Evolutionary conservation across 768 basidiomycete genomes (phyloP).

Genomic region (Suillus sp.): DNA sequence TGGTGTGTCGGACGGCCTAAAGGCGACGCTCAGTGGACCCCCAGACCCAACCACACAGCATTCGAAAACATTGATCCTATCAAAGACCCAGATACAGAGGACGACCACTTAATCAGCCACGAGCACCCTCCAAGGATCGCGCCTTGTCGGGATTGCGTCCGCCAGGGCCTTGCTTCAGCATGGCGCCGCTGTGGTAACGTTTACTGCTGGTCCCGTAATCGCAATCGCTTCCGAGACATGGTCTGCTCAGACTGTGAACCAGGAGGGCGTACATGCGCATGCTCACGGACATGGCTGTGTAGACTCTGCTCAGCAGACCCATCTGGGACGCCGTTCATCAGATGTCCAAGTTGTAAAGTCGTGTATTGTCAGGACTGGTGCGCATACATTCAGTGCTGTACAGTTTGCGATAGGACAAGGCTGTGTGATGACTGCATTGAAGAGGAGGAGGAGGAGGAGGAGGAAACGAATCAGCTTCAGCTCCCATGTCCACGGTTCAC

Average conservation of each 20-base stretch:
- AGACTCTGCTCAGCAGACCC: not conserved
- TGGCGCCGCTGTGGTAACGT: slow-evolving; percentile 1
- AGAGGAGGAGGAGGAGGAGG: too few species aligned
- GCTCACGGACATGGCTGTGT: slow-evolving; percentile 9
- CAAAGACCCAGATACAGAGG: not conserved
- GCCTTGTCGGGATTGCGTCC: slow-evolving; percentile 1
- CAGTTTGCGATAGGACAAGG: slow-evolving; percentile 5
- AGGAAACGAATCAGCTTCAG: not conserved
- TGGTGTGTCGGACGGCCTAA: slow-evolving; percentile 9
- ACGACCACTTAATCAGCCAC: not conserved
- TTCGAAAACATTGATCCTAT: not conserved
- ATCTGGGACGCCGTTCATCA: not conserved
- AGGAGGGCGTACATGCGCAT: not conserved
- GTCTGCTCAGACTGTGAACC: slow-evolving; percentile 6
- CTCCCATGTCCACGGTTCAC: not conserved
- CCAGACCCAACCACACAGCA: not conserved
- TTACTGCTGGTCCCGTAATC: slow-evolving; percentile 7
- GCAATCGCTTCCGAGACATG: slow-evolving; percentile 3
- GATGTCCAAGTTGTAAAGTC: not conserved
- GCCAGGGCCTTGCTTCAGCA: not conserved
- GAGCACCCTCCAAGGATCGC: slow-evolving; percentile 5
- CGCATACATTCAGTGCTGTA: slow-evolving; percentile 3
- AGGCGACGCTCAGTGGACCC: not conserved
- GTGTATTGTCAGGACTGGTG: slow-evolving; percentile 7
- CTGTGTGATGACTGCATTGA: slow-evolving; percentile 3